Base-by-base conservation (phyloP, 768 basidiomycete genomes). In the Boletus insuetus region DNA sequence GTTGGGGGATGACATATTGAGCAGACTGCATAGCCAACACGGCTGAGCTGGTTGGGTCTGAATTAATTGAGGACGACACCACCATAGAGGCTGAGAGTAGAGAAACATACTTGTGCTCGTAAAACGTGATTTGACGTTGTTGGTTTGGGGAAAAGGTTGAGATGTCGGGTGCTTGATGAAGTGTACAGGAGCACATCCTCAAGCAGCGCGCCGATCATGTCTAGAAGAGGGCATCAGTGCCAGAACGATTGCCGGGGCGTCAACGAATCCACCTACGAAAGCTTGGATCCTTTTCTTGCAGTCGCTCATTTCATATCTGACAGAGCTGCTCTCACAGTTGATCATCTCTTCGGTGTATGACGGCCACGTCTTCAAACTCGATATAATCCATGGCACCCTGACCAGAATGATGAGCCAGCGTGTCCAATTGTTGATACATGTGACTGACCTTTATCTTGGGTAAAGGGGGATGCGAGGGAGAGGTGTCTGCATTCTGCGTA, bases 181-280 rank as follows among this genome's bases (percentile, higher is more conserved):
- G 73, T 70, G 31, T 67, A 65, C 17, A 69, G 53, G 9, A 74
- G 53, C 8, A 72, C 65, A 14, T 75, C 69, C 16, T 69, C 64
- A 39, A 78, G 62, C 1, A 72, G 61, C n/a, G 69, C 59, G 1
- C 73, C 75, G 48, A 78, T 73, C 11, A 71, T 67, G 29, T 66
- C 77, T 78, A 47, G 12, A 43, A 12, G 16, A 46, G 12, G 13
- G 40, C 3, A 22, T 54, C 8, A 46, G 46, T 6, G 42, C 0
- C 3, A 3, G 22, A 3, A 39, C 22, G 26, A 37, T 13, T 6
- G 8, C 3, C 1, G 1, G 2, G 22, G 2, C 6, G 14, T 20
- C 50, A 35, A 19, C 14, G 8, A 55, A 48, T 44, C 46, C 22
- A 66, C 70, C 17, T 55, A 69, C 70, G 63, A 53, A 69, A 69